phyloP scores from a whole-genome alignment of 495 filamentous ascomycete genomes.

The Talaromyces ruber region DNA sequence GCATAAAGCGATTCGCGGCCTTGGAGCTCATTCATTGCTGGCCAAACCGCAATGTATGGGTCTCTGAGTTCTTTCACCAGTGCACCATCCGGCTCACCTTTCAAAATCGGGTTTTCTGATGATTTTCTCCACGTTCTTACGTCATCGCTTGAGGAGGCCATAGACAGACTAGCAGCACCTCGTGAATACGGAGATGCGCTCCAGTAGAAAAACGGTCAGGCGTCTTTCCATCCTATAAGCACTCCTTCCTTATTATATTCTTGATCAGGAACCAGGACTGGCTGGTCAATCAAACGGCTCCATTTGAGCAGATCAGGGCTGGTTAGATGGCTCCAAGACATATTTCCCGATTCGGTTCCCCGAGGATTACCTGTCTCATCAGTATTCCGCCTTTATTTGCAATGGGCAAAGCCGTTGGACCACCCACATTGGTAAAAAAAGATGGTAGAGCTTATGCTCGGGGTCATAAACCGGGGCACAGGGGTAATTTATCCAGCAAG shows the following conservation, averaged over 20 bases:
- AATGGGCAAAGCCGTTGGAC: background rate
- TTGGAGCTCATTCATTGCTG: slow-evolving; percentile 6
- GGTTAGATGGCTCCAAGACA: slow-evolving; percentile 12
- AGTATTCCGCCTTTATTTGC: background rate
- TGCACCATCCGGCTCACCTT: slow-evolving; percentile 8
- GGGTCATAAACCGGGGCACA: slow-evolving; percentile 13
- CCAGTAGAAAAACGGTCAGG: slow-evolving; percentile 9
- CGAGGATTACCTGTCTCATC: slow-evolving; percentile 10
- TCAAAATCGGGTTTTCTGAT: slow-evolving; percentile 8
- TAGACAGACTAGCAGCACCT: slow-evolving; percentile 3
- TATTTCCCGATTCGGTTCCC: slow-evolving; percentile 12
- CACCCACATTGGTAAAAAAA: slow-evolving; percentile 10
- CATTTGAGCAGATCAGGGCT: slow-evolving; percentile 9
- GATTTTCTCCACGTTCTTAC: slow-evolving; percentile 9
- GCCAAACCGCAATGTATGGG: slow-evolving; percentile 7
- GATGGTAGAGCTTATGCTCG: slow-evolving; percentile 7
- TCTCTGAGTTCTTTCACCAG: slow-evolving; percentile 12
- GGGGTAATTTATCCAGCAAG: slow-evolving; percentile 7
- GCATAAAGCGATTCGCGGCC: slow-evolving; percentile 7
- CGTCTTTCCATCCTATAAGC: slow-evolving; percentile 9
- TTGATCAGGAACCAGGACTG: slow-evolving; percentile 6
- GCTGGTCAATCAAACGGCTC: slow-evolving; percentile 1
- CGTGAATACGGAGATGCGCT: slow-evolving; percentile 10
- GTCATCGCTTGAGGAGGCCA: slow-evolving; percentile 9
- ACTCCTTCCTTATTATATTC: slow-evolving; percentile 10